phyloP scores from a whole-genome alignment of 345 rosid species.

The Salix koriyanagi region DNA sequence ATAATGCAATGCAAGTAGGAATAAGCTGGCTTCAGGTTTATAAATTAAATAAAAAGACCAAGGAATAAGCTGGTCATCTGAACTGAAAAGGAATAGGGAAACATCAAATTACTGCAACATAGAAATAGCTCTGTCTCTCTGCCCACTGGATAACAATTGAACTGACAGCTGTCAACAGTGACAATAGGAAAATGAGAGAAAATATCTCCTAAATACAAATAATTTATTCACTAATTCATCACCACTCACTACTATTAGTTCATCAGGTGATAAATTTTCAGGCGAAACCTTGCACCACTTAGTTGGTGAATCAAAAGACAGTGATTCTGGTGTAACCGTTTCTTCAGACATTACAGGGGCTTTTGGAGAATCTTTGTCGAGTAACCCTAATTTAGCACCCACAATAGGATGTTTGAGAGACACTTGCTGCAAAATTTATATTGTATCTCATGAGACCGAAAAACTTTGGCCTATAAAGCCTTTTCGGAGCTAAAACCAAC shows the following conservation, averaged over 20 bases:
- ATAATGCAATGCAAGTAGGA: neutral
- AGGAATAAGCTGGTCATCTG: neutral
- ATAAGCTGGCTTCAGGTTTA: neutral
- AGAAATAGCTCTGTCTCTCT: slow-evolving; percentile 48
- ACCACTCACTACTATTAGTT: slow-evolving; percentile 58
- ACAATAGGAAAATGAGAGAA: slow-evolving; percentile 22
- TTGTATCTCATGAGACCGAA: neutral
- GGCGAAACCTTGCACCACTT: slow-evolving; percentile 21
- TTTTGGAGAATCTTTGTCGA: slow-evolving; percentile 27
- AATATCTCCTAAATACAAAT: slow-evolving; percentile 13
- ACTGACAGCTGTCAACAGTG: slow-evolving; percentile 60
- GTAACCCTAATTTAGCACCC: slow-evolving; percentile 61
- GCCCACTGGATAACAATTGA: slow-evolving; percentile 46
- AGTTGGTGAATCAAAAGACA: no score
- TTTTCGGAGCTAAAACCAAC: neutral
- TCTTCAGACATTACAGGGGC: slow-evolving; percentile 10
- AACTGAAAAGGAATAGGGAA: neutral
- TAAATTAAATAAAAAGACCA: neutral
- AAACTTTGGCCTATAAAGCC: neutral
- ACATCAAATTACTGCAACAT: slow-evolving; percentile 46
- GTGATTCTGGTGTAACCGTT: slow-evolving; percentile 9
- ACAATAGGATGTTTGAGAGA: slow-evolving; percentile 56
- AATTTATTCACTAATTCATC: slow-evolving; percentile 6
- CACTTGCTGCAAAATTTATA: slow-evolving; percentile 54
- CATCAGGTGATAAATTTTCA: slow-evolving; percentile 48